A percentile compares a stretch with the other conserved stretches of the same genome.
phyloP scores from a whole-genome alignment of 1,284 basidiomycete genomes.

The Caloboletus inedulis region DNA sequence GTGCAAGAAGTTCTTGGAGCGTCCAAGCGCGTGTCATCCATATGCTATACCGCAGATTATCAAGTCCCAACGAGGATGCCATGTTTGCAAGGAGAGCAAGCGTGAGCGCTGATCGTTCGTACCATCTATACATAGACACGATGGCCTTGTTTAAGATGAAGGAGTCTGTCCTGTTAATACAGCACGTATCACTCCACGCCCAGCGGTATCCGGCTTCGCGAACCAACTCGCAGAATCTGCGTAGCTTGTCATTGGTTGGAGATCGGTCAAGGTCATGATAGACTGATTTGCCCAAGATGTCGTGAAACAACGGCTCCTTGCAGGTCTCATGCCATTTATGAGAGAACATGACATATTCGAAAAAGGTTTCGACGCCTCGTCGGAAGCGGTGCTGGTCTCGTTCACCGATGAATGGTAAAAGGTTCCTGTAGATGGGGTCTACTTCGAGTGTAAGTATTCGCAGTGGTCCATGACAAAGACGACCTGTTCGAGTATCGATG shows the following conservation, averaged over 20 bases:
- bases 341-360: conserved; percentile 21
- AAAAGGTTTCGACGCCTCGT: conserved; percentile 8
- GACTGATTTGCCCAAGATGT: conserved; percentile 10
- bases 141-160: background rate
- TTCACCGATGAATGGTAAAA: conserved; percentile 2
- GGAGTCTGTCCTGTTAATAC: conserved; percentile 1
- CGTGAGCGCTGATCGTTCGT: conserved; percentile 9
- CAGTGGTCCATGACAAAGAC: conserved; percentile 3
- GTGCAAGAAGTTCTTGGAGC: conserved; percentile 14
- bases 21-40: conserved; percentile 16
- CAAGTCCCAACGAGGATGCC: background rate
- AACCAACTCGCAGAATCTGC: conserved; percentile 5
- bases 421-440: background rate
- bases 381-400: background rate
- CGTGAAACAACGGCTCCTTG: conserved; percentile 12
- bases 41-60: background rate
- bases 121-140: conserved; percentile 18
- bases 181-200: conserved; percentile 14
- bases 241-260: conserved; percentile 6
- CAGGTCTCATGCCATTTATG: conserved; percentile 16
- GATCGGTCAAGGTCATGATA: conserved; percentile 8
- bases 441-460: conserved; percentile 3
- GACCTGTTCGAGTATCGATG: conserved; percentile 5
- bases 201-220: background rate
- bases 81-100: conserved; percentile 4